phyloP scores from a whole-genome alignment of 1,284 basidiomycete species.

The Ceratobasidium sp. region DNA sequence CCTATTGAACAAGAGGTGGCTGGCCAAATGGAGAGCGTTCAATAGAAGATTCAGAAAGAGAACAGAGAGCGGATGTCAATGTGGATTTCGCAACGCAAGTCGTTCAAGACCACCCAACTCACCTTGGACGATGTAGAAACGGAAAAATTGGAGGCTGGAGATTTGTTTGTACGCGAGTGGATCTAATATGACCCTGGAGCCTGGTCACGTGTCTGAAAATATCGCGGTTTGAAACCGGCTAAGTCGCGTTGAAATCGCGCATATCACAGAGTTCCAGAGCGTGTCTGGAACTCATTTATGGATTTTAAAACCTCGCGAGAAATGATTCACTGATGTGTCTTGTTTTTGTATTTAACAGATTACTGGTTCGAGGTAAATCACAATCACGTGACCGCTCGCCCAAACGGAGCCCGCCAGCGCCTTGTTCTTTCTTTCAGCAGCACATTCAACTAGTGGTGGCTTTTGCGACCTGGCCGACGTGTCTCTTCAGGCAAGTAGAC shows the following conservation, averaged over 20 bases:
- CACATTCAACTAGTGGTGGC: background rate
- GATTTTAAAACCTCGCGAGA: too few relatives aligned
- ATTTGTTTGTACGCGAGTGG: constrained; percentile 26
- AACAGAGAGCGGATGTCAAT: too few relatives aligned
- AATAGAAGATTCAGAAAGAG: too few relatives aligned
- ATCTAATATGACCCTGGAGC: constrained; percentile 40
- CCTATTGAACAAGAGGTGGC: background rate
- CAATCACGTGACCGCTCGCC: constrained; percentile 19
- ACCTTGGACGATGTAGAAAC: background rate
- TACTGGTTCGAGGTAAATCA: background rate
- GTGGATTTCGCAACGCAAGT: too few relatives aligned
- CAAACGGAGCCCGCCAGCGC: constrained; percentile 37
- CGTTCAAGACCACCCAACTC: background rate
- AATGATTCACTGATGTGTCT: too few relatives aligned
- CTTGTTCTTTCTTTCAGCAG: constrained; percentile 16
- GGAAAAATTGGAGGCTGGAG: constrained; percentile 37
- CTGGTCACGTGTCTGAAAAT: constrained; percentile 32
- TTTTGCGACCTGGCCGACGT: background rate
- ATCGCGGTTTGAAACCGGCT: too few relatives aligned
- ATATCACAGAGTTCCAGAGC: too few relatives aligned
- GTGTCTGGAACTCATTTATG: too few relatives aligned
- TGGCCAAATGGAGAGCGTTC: too few relatives aligned
- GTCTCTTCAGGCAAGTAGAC: background rate
- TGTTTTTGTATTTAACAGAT: background rate
- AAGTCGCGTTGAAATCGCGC: too few relatives aligned